phyloP scores from a whole-genome alignment of 306 rosid species.

The Trifolium repens region DNA sequence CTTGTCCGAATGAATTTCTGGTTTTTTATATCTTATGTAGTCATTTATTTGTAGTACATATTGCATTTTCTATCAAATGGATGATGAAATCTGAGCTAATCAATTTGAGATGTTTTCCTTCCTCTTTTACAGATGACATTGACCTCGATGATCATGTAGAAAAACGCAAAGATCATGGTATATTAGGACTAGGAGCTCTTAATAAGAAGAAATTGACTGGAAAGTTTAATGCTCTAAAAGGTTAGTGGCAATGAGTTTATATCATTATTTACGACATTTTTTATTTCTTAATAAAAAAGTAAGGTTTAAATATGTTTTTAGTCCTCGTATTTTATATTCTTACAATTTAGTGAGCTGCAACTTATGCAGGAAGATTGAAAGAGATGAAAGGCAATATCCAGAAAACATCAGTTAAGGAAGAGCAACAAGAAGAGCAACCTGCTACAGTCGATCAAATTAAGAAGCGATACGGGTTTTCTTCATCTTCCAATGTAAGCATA shows the following conservation, averaged over 20 bases:
- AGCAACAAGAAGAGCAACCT: conserved; percentile 60
- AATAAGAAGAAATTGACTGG: conserved; percentile 80
- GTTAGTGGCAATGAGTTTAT: conserved; percentile 45
- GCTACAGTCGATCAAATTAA: conserved; percentile 80
- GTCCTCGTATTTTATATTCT: no score
- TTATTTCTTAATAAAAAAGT: neutral
- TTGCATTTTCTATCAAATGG: conserved; percentile 19
- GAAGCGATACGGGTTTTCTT: conserved; percentile 76
- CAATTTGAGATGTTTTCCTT: conserved; percentile 22
- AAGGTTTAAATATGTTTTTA: no score
- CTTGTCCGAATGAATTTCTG: conserved; percentile 8
- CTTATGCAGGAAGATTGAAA: conserved; percentile 71
- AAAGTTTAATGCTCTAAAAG: conserved; percentile 79
- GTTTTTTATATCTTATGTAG: conserved; percentile 8
- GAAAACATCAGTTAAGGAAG: conserved; percentile 64
- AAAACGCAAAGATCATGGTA: conserved; percentile 70
- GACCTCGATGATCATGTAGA: conserved; percentile 68
- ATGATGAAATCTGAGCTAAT: conserved; percentile 26
- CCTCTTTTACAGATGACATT: conserved; percentile 70
- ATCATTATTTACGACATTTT: neutral
- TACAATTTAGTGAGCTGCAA: no score
- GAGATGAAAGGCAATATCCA: conserved; percentile 74
- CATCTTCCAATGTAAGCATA: conserved; percentile 63
- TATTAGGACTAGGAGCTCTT: conserved; percentile 57
- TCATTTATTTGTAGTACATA: neutral